Percentiles rank a stretch among this genome's conserved stretches.
These are phyloP conservation scores for Solanum paucissectum DNA, from an alignment of 257 asterid genomes.

Conservation along the genomic window DNA sequence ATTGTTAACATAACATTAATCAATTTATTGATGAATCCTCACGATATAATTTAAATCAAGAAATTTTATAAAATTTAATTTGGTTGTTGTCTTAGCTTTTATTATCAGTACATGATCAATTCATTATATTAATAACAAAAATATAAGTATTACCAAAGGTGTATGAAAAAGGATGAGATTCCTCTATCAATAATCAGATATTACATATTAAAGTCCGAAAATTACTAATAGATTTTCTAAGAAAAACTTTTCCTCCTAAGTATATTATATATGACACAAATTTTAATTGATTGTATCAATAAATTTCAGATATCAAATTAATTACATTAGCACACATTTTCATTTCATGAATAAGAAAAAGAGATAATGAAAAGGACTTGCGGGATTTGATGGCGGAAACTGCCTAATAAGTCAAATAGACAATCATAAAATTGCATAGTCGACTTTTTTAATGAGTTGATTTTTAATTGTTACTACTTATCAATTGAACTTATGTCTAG, in stretches of 20 bases:
- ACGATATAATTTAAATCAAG: not conserved
- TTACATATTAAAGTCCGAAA: not conserved
- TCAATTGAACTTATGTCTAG: not conserved
- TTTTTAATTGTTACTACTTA: not conserved
- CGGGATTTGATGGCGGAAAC: not conserved
- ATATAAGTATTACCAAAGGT: not conserved
- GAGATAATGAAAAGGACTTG: not conserved
- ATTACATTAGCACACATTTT: not conserved
- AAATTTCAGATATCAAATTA: not conserved
- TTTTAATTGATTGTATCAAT: not conserved
- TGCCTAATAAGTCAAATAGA: not conserved
- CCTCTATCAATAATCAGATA: not conserved
- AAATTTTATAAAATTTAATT: not conserved
- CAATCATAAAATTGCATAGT: not conserved
- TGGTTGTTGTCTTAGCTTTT: not conserved
- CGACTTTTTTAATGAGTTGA: not conserved
- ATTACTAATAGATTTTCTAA: not conserved
- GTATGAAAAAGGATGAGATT: not conserved
- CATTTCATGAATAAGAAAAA: not conserved
- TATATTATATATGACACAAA: not conserved
- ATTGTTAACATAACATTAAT: not conserved
- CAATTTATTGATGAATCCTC: not conserved
- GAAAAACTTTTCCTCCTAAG: not conserved
- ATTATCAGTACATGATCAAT: not conserved
- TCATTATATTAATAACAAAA: not conserved